Base-by-base conservation (phyloP, 306 rosid species). In the Vicia villosa region DNA sequence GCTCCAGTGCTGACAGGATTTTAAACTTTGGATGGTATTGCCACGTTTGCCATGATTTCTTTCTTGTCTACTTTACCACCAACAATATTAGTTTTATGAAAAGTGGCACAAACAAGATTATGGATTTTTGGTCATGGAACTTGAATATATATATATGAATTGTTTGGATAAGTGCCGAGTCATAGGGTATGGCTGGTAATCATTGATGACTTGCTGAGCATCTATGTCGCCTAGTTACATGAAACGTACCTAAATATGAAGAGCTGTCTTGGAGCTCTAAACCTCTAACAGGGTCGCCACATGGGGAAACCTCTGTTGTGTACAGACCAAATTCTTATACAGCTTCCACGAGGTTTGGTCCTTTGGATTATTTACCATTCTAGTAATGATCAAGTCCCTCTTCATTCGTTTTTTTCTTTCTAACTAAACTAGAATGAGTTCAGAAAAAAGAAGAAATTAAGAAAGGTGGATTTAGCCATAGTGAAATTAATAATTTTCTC, bases 341-440 rank as follows among this genome's bases (percentile, higher is more conserved):
- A 30, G 34, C 19, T 38, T 62, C 32, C 50, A 38, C 12, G 32
- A 40, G 32, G 6, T 20, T 62, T 62, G 15, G 11, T 16, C 50
- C 68, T 11, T 38, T 5, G 28, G 32, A 38, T 38, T 1, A 20
- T 22, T 63, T 20, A 63, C 37, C 58, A 61, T 45, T 36, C 20
- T 52, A 56, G 49, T 54, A 4, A 58, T 64, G 42, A 52, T 85
- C 5, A 30, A 5, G 5, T 30, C 34, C 7, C 34, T 32, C 8
- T 1, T 32, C 1, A 32, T 32, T 32, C 1, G 8, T 32, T 32
- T 32, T 0, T 32, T 32, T 32, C 8, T 6, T 32, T 32, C 37
- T 32, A 32, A 32, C 8, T 32, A 32, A 8, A 32, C 37, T 32
- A 32, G 1, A 32, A 32, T 32, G 1, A 6, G 37, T 32, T 32